Percentiles rank a stretch among this genome's conserved stretches.
Evolutionary conservation across 2,329 filamentous ascomycete genomes (phyloP).

Genomic region (Aureobasidium sp.): DNA sequence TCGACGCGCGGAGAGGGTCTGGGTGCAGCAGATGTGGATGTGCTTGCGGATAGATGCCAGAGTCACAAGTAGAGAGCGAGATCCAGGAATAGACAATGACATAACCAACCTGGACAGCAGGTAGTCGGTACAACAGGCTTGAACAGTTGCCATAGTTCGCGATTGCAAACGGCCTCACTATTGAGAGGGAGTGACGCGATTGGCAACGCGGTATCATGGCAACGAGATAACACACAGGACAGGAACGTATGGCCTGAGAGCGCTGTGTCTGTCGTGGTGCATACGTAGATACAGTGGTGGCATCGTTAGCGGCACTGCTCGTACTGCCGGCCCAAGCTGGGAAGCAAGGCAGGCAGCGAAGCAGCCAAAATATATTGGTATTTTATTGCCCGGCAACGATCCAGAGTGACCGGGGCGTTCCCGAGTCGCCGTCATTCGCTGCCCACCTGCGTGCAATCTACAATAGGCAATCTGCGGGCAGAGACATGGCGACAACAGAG

Average conservation of each 20-base stretch:
- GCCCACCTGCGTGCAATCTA: background rate
- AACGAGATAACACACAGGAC: conserved; percentile 9
- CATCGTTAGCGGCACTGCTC: conserved; percentile 5
- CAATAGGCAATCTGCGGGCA: background rate
- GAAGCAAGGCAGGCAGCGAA: conserved; percentile 12
- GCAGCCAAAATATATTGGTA: conserved; percentile 6
- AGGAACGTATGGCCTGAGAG: conserved; percentile 13
- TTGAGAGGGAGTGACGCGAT: conserved; percentile 3
- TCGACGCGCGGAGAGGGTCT: conserved; percentile 1
- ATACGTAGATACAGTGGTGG: conserved; percentile 11
- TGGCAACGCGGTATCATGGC: conserved; percentile 12
- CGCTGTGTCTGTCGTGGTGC: conserved; percentile 7
- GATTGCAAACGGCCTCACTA: background rate
- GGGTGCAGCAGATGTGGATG: background rate
- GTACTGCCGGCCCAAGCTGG: conserved; percentile 10
- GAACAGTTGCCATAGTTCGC: conserved; percentile 6
- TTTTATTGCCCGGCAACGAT: conserved; percentile 10
- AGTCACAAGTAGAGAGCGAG: background rate
- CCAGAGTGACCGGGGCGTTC: conserved; percentile 3
- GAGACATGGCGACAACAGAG: background rate
- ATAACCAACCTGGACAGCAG: background rate
- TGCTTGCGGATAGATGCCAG: background rate
- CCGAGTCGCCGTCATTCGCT: conserved; percentile 9
- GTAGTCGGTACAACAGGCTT: background rate
- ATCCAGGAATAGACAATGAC: background rate